phyloP scores from a whole-genome alignment of 148 eudicot species.

The Rhododendron molle region DNA sequence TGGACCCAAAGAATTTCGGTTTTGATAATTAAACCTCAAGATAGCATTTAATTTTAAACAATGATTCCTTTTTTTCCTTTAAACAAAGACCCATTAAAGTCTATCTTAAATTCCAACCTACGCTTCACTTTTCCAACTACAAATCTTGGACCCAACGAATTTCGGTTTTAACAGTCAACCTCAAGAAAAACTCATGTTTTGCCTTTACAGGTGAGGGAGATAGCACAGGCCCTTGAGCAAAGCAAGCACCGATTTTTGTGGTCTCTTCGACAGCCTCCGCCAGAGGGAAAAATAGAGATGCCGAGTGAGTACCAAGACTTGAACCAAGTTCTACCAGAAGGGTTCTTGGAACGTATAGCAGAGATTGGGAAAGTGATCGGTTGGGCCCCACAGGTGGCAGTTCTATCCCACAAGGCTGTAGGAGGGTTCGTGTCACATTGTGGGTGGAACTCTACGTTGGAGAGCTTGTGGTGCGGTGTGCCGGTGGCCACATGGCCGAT shows the following conservation, averaged over 20 bases:
- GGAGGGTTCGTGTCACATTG: slow-evolving; percentile 1
- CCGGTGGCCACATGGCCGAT: neutral
- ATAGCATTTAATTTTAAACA: no score
- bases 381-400: neutral
- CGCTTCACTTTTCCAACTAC: no score
- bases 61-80: no score
- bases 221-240: neutral
- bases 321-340: neutral
- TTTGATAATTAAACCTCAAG: neutral
- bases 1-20: neutral
- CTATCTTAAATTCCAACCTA: no score
- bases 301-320: neutral
- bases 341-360: neutral
- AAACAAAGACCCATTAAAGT: no score
- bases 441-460: neutral
- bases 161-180: neutral
- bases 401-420: neutral
- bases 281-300: neutral
- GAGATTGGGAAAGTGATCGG: neutral
- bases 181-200: neutral
- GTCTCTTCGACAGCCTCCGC: neutral
- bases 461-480: neutral
- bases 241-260: neutral
- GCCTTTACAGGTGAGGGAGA: neutral
- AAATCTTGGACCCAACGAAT: neutral